Conservation (phyloP, 169 alveolate genomes). For the Miamiensis avidus region DNA sequence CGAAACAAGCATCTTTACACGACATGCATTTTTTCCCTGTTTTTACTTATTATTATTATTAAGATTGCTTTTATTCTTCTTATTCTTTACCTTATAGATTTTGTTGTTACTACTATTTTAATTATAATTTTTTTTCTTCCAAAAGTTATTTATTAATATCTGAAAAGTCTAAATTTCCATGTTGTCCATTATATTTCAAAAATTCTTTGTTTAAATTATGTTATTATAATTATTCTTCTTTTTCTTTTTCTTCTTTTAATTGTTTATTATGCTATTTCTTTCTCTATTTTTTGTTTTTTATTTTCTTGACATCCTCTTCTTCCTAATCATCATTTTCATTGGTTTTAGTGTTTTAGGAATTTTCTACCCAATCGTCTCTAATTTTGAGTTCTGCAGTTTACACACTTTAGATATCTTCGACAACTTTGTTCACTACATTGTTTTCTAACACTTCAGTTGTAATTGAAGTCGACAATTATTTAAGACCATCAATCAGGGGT, state of each 20-base stretch:
- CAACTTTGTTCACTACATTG: conserved; percentile 14
- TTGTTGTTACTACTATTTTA: too few species aligned
- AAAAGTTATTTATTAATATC: conserved; percentile 26
- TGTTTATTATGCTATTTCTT: conserved; percentile 14
- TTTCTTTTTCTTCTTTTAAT: conserved; percentile 16
- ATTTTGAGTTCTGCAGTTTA: conserved; percentile 19
- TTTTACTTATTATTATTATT: not conserved
- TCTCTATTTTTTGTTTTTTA: conserved; percentile 22
- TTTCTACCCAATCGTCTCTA: conserved; percentile 27
- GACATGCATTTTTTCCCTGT: conserved; percentile 43
- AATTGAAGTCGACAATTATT: conserved; percentile 9
- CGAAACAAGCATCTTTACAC: conserved; percentile 37
- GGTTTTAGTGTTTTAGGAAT: not conserved
- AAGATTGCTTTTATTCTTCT: not conserved
- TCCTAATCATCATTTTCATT: conserved; percentile 13
- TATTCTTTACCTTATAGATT: too few species aligned
- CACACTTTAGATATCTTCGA: conserved; percentile 23
- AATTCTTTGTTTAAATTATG: conserved; percentile 23
- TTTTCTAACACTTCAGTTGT: conserved; percentile 25
- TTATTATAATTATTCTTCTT: conserved; percentile 20
- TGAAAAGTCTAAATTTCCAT: not conserved
- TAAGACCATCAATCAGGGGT: not conserved
- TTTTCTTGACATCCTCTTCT: conserved; percentile 10
- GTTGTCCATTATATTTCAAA: not conserved
- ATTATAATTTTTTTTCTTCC: not conserved